Evolutionary conservation across 768 basidiomycete genomes (phyloP).

Genomic region (Lactarius hengduanensis): DNA sequence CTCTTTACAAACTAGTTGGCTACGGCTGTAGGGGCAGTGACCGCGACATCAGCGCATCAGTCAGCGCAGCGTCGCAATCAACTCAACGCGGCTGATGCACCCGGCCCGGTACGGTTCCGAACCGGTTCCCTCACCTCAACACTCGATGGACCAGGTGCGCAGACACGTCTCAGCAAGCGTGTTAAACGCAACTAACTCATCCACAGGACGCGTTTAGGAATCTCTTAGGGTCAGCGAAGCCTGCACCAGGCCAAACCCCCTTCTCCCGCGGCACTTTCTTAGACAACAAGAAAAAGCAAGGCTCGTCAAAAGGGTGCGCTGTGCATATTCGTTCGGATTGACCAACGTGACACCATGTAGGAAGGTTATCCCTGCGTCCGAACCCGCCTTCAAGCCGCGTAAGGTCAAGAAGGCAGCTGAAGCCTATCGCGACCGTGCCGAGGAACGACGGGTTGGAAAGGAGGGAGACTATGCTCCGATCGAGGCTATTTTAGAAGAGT

Average conservation of each 20-base stretch:
- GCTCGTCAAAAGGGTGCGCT: slow-evolving; percentile 27
- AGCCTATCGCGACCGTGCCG: slow-evolving; percentile 72
- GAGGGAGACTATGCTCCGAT: slow-evolving; percentile 76
- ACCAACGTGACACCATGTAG: slow-evolving; percentile 32
- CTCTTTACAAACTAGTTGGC: neutral
- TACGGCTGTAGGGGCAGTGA: neutral
- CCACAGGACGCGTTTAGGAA: slow-evolving; percentile 60
- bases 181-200: neutral
- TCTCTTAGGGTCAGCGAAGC: slow-evolving; percentile 43
- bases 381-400: slow-evolving; percentile 78
- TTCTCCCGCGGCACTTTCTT: slow-evolving; percentile 38
- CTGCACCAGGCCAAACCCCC: slow-evolving; percentile 29
- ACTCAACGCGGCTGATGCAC: neutral
- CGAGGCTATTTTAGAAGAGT: slow-evolving; percentile 79
- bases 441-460: slow-evolving; percentile 64
- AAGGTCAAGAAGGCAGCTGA: slow-evolving; percentile 57
- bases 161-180: neutral
- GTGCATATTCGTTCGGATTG: neutral
- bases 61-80: neutral
- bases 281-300: slow-evolving; percentile 28
- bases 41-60: neutral
- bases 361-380: slow-evolving; percentile 48
- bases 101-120: neutral
- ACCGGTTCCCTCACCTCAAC: neutral
- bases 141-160: slow-evolving; percentile 27